phyloP scores from a whole-genome alignment of 208 protist genomes.

The Trypanosoma cruzi region DNA sequence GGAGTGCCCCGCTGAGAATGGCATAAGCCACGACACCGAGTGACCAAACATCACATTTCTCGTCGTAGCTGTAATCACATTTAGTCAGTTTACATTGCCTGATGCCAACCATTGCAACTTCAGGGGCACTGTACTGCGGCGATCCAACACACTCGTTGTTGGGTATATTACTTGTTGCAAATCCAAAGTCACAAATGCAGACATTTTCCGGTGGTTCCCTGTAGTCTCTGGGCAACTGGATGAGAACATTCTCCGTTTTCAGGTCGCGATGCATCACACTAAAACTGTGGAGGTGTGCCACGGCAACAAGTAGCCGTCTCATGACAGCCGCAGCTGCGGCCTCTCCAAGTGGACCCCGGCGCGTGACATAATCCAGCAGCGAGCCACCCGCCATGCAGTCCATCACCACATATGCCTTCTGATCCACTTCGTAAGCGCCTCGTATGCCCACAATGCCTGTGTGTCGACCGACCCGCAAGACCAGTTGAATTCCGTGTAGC shows the following conservation, averaged over 20 bases:
- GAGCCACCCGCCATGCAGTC: constrained; percentile 98
- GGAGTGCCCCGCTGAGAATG: constrained; percentile 78
- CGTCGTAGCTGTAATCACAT: constrained; percentile 55
- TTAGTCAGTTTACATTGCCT: constrained; percentile 36
- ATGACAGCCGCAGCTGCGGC: constrained; percentile 92
- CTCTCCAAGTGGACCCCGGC: constrained; percentile 90
- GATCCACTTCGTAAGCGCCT: constrained; percentile 84
- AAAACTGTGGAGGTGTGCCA: constrained; percentile 94
- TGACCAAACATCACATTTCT: constrained; percentile 93
- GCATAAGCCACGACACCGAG: constrained; percentile 85
- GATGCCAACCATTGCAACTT: constrained; percentile 73
- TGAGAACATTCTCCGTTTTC: constrained; percentile 99
- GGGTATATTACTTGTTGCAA: constrained; percentile 87
- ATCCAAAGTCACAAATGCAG: constrained; percentile 97
- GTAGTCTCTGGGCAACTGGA: constrained; percentile 83
- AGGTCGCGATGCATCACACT: constrained; percentile 99
- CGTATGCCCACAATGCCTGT: constrained; percentile 85
- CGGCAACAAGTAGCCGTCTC: constrained; percentile 95
- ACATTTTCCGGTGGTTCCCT: constrained; percentile 52
- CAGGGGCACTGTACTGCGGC: constrained; percentile 85
- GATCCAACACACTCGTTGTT: constrained; percentile 66
- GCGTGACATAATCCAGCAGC: constrained; percentile 95
- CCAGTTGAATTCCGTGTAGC: constrained; percentile 59
- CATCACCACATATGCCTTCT: constrained; percentile 93
- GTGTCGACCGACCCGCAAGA: constrained; percentile 41